phyloP scores from a whole-genome alignment of 345 rosid species.

The Fremontodendron californicum region DNA sequence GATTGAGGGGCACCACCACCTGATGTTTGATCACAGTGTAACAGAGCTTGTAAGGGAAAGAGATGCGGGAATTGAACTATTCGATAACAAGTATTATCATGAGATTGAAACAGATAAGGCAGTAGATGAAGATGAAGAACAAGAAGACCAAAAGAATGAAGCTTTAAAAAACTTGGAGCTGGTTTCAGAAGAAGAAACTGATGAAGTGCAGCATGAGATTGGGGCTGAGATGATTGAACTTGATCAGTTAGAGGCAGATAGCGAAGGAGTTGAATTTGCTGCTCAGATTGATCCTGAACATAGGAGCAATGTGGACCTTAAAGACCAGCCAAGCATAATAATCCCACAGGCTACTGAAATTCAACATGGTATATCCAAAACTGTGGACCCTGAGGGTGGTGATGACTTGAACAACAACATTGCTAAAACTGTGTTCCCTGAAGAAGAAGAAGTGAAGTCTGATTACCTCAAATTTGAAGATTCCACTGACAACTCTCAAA shows the following conservation, averaged over 20 bases:
- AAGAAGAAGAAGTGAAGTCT: slow-evolving; percentile 1
- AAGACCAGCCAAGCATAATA: slow-evolving; percentile 1
- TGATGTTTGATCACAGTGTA: slow-evolving; percentile 18
- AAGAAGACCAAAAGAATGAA: slow-evolving; percentile 18
- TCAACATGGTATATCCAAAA: slow-evolving; percentile 7
- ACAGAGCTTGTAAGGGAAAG: slow-evolving; percentile 16
- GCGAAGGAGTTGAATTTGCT: slow-evolving; percentile 4
- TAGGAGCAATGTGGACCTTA: slow-evolving; percentile 15
- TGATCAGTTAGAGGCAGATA: slow-evolving; percentile 1
- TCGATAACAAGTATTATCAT: background rate
- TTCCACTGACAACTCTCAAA: slow-evolving; percentile 9
- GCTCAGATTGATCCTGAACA: slow-evolving; percentile 15
- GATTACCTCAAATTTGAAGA: slow-evolving; percentile 17
- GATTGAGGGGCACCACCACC: slow-evolving; percentile 13
- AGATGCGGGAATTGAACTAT: background rate
- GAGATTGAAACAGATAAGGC: slow-evolving; percentile 14
- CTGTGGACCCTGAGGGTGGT: slow-evolving; percentile 5
- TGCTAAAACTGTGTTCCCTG: slow-evolving; percentile 2
- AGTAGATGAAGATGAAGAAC: slow-evolving; percentile 14
- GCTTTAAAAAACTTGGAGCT: slow-evolving; percentile 15
- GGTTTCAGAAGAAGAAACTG: slow-evolving; percentile 23
- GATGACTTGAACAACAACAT: background rate
- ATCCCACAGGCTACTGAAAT: slow-evolving; percentile 4
- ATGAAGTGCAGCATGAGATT: slow-evolving; percentile 6
- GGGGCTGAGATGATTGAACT: slow-evolving; percentile 11